Percentiles rank a stretch among this genome's conserved stretches.
phyloP scores from a whole-genome alignment of 257 asterid species.

The Solanum chilense region DNA sequence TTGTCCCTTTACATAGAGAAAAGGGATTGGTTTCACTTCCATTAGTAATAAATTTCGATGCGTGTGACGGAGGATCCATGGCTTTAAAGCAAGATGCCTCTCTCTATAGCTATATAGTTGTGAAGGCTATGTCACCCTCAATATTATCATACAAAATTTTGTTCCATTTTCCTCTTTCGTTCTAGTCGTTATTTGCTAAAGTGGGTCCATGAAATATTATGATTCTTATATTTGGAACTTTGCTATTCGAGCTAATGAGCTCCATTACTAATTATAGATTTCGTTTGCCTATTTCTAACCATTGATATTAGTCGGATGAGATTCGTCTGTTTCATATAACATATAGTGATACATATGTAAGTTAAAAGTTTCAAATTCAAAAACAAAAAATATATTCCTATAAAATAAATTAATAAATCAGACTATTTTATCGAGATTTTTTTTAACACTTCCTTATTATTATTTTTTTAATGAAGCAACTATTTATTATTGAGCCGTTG shows the following conservation, averaged over 20 bases:
- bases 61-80: background rate
- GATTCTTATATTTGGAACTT: constrained; percentile 5
- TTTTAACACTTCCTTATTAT: background rate
- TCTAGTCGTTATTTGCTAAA: background rate
- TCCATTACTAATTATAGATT: background rate
- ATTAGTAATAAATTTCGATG: background rate
- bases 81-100: background rate
- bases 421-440: background rate
- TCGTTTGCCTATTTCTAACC: background rate
- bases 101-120: background rate
- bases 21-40: background rate
- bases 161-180: background rate
- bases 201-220: background rate
- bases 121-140: background rate
- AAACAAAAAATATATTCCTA: background rate
- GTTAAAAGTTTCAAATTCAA: background rate
- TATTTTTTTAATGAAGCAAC: background rate
- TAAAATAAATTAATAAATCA: background rate
- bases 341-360: background rate
- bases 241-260: background rate
- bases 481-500: background rate
- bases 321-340: background rate
- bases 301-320: background rate
- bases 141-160: background rate
- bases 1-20: background rate